These are phyloP conservation scores for Cordyceps militaris DNA, from an alignment of 2,329 filamentous ascomycete genomes.

Conservation along the genomic window DNA sequence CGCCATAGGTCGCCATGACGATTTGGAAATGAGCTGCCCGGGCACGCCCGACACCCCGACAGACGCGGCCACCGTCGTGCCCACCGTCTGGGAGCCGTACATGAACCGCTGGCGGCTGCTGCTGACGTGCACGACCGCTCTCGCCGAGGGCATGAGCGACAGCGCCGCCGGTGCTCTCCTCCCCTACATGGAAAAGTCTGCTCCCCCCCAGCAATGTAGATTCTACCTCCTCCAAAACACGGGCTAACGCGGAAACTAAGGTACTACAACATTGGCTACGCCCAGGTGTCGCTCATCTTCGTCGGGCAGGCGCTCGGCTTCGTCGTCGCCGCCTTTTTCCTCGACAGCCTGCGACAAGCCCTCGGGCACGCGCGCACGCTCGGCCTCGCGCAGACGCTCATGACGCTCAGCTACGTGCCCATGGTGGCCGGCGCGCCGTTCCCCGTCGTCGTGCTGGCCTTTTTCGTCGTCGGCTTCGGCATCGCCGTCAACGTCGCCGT, in stretches of 20 bases:
- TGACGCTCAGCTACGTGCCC: constrained; percentile 56
- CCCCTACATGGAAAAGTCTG: constrained; percentile 64
- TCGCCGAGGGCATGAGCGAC: constrained; percentile 68
- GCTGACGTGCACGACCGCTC: constrained; percentile 56
- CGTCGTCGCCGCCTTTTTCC: constrained; percentile 61
- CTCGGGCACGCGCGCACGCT: constrained; percentile 61
- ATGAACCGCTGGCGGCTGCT: constrained; percentile 67
- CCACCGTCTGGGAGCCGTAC: constrained; percentile 51
- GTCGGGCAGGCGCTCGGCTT: constrained; percentile 72
- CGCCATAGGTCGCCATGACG: constrained; percentile 14
- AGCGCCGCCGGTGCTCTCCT: constrained; percentile 70
- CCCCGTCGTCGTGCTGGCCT: constrained; percentile 57
- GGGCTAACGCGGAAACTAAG: constrained; percentile 24
- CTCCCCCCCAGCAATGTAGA: not conserved
- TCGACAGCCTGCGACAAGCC: constrained; percentile 54
- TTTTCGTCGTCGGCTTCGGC: constrained; percentile 59
- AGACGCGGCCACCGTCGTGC: constrained; percentile 40
- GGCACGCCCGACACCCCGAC: constrained; percentile 32
- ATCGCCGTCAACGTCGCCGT: constrained; percentile 50
- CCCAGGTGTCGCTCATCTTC: constrained; percentile 74
- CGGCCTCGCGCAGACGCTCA: constrained; percentile 58
- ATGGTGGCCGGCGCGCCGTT: constrained; percentile 65
- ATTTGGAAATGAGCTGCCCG: constrained; percentile 49
- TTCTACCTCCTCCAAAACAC: not conserved
- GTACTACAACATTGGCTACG: constrained; percentile 69